Evolutionary conservation across 1,139 yeast genomes (phyloP), one percentile per base, ranked within the genome.

Genomic region (Diutina ranongensis): DNA sequence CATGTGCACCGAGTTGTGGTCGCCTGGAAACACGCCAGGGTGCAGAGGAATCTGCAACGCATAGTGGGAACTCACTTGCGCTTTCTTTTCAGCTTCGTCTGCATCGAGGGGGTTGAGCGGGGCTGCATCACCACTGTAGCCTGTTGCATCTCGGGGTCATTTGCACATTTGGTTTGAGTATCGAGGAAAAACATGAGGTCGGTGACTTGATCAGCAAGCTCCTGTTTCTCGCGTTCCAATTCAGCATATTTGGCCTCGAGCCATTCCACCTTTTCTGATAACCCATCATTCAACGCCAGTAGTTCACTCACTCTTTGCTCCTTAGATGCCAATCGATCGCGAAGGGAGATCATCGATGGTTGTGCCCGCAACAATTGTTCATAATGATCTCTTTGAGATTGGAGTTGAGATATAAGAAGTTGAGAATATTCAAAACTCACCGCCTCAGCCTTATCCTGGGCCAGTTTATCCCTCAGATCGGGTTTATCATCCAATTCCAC

Each of bases 341-440:
- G 58, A 45, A 66, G 54, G 3, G 65, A 55, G 0, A 74, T 72
- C n/a, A 70, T 54, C 7, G 49, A 42, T 12, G 49, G 46, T 25
- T 48, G 36, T 9, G 71, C 72, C n/a, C 67, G 60, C 27, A 83
- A 54, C 48, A 80, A 70, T 10, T 68, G 65, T 56, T 87, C 96
- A 57, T 84, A 88, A 60, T 82, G 85, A 50, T 84, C 92, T 46
- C 95, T 68, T 60, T 88, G 97, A n/a, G 94, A 82, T 45, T 88
- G 95, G 46, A 88, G 63, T 56, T 88, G 97, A 4, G 89, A 78
- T 2, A 87, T 73, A 40, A 88, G 64, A 44, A 88, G 67, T 53
- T 83, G 84, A 0, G 94, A 82, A 57, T 87, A 87, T 57, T 88
- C 71, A 54, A 65, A 69, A 61, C 67, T 66, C 52, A 63, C 72